Base-by-base conservation (phyloP, 805 yeast genomes). In the Debaryomyces hansenii region DNA sequence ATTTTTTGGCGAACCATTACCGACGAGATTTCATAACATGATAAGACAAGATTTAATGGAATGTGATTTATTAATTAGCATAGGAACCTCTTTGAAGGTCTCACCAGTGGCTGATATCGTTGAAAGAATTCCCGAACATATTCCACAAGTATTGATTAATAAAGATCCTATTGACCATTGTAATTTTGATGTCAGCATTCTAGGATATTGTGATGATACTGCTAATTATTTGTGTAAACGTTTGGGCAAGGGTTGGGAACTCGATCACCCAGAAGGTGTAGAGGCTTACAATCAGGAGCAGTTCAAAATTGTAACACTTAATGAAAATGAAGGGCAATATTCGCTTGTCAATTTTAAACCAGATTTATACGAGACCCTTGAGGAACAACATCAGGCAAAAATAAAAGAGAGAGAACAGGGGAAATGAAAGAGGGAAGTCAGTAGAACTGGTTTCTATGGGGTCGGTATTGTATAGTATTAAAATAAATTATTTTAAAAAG, bases 51-150 rank as follows among this genome's bases (percentile, higher is more conserved):
- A 90, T 63, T 63, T 87, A 48, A 65, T 74, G 9, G 77, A 76
- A 33, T 90, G 95, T 14, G 97, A 90, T 60, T 84, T 92, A 56
- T 66, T 90, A 39, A 66, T 90, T 5, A 84, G 90, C 42, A 87
- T 86, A 6, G 97, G 97, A 3, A 90, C 97, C 0, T 84, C 95
- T 2, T 70, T 90, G 47, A 84, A 87, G 58, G 90, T 90, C 21
- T 67, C 74, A 9, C 78, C 78, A 2, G 77, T 73, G 32, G 73
- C 74, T 1, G 66, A 67, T 28, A 69, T 72, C 15, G 70, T 72
- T 9, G 65, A 66, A 20, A 57, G 54, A 35, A 54, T 73, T 3
- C 70, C 74, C 0, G 58, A 46, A 9, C 28, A 52, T 10, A 62
- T 72, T 4, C 78, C 77, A 1, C 72, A 70, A 44, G 53, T 73